These are phyloP conservation scores for Volutella citrinella DNA, from an alignment of 2,329 filamentous ascomycete genomes.

Conservation along the genomic window DNA sequence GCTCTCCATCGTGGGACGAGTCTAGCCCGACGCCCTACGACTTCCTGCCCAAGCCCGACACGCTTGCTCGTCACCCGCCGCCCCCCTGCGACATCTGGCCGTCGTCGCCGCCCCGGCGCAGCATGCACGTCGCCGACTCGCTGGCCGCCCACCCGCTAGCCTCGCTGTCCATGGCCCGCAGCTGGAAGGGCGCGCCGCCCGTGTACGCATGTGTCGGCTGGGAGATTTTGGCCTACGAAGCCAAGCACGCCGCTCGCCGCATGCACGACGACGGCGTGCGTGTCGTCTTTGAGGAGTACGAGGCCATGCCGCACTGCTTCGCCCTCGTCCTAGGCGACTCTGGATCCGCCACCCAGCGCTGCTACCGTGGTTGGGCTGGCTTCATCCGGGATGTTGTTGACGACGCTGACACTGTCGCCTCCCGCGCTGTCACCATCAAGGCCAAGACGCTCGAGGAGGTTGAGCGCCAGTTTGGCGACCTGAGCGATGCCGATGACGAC, in stretches of 20 bases:
- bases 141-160: slow-evolving; percentile 65
- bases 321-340: slow-evolving; percentile 51
- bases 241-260: slow-evolving; percentile 55
- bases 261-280: slow-evolving; percentile 55
- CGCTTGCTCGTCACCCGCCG: slow-evolving; percentile 24
- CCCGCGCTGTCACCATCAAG: slow-evolving; percentile 44
- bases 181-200: slow-evolving; percentile 64
- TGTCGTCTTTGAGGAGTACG: slow-evolving; percentile 69
- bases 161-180: slow-evolving; percentile 54
- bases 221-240: slow-evolving; percentile 70
- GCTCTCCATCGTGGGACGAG: slow-evolving; percentile 32
- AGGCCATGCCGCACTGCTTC: slow-evolving; percentile 80
- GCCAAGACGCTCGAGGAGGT: slow-evolving; percentile 51
- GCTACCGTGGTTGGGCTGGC: slow-evolving; percentile 51
- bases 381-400: slow-evolving; percentile 50
- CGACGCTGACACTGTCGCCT: slow-evolving; percentile 30
- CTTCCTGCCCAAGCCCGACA: slow-evolving; percentile 49
- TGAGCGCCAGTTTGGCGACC: slow-evolving; percentile 37
- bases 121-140: slow-evolving; percentile 53
- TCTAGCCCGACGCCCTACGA: slow-evolving; percentile 29
- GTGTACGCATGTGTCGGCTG: slow-evolving; percentile 67
- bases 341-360: slow-evolving; percentile 45
- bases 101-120: slow-evolving; percentile 47
- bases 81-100: slow-evolving; percentile 57
- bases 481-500: slow-evolving; percentile 44